These are phyloP conservation scores for Neocallimastix lanati DNA, from an alignment of 192 early-diverging fungal genomes.

Conservation along the genomic window DNA sequence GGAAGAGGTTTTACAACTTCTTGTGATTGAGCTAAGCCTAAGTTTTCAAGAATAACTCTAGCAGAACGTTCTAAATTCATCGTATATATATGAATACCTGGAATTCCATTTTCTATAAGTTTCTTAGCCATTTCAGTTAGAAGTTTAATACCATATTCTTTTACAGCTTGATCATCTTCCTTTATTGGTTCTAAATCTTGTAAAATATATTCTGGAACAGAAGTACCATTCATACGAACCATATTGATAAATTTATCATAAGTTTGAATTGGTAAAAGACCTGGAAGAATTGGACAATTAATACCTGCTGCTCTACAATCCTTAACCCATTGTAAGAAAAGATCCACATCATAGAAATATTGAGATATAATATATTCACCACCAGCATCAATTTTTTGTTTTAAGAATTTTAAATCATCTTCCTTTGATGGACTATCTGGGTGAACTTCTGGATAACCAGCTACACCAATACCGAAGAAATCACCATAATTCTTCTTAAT, in stretches of 20 bases:
- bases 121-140: slow-evolving; percentile 69
- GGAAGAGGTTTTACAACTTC: slow-evolving; percentile 51
- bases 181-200: slow-evolving; percentile 87
- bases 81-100: slow-evolving; percentile 91
- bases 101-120: slow-evolving; percentile 37
- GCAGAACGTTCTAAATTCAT: slow-evolving; percentile 76
- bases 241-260: slow-evolving; percentile 85
- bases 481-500: slow-evolving; percentile 77
- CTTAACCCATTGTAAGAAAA: slow-evolving; percentile 65
- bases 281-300: slow-evolving; percentile 73
- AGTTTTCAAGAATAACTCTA: slow-evolving; percentile 69
- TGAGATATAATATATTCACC: slow-evolving; percentile 89
- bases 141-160: slow-evolving; percentile 79
- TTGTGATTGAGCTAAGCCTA: slow-evolving; percentile 53
- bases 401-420: slow-evolving; percentile 60
- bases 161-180: slow-evolving; percentile 93
- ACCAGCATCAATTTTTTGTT: slow-evolving; percentile 77
- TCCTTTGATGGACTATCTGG: slow-evolving; percentile 52
- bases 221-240: slow-evolving; percentile 69
- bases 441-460: slow-evolving; percentile 94
- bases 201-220: slow-evolving; percentile 69
- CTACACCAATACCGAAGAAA: slow-evolving; percentile 91
- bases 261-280: slow-evolving; percentile 92
- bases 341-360: slow-evolving; percentile 86
- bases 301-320: slow-evolving; percentile 57